Conservation (phyloP, 768 basidiomycete genomes). For the Pulveroboletus sp. region DNA sequence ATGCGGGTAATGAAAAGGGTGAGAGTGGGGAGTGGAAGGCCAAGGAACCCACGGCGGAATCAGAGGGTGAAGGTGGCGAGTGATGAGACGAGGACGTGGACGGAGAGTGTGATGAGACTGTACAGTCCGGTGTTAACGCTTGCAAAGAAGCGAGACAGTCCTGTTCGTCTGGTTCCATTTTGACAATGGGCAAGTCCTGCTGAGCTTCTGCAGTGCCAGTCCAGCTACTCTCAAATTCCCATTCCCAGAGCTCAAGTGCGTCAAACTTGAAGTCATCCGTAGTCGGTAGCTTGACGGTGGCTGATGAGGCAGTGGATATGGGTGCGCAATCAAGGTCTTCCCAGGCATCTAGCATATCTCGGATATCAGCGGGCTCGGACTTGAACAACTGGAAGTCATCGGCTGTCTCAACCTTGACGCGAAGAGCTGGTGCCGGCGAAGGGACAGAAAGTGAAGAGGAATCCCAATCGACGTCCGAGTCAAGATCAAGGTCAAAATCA, state of each 20-base stretch:
- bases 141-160: slow-evolving; percentile 21
- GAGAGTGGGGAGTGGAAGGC: slow-evolving; percentile 12
- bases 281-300: slow-evolving; percentile 27
- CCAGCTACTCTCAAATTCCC: slow-evolving; percentile 34
- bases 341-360: slow-evolving; percentile 68
- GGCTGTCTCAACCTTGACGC: slow-evolving; percentile 19
- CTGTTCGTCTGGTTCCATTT: slow-evolving; percentile 44
- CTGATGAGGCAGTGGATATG: slow-evolving; percentile 25
- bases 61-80: slow-evolving; percentile 23
- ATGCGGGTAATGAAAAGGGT: slow-evolving; percentile 9
- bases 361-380: slow-evolving; percentile 59
- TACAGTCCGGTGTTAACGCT: slow-evolving; percentile 5
- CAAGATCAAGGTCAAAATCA: slow-evolving; percentile 50
- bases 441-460: slow-evolving; percentile 38
- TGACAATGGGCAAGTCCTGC: slow-evolving; percentile 25
- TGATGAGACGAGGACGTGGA: slow-evolving; percentile 13
- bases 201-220: slow-evolving; percentile 10
- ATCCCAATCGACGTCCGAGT: slow-evolving; percentile 61
- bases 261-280: slow-evolving; percentile 43
- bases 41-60: slow-evolving; percentile 13
- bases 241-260: slow-evolving; percentile 38
- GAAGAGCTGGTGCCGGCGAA: slow-evolving; percentile 17
- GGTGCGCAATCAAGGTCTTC: slow-evolving; percentile 52
- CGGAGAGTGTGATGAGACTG: slow-evolving; percentile 21
- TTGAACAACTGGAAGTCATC: slow-evolving; percentile 43